Conservation (phyloP, 2,329 filamentous ascomycete genomes). For the Thelonectria rubi region DNA sequence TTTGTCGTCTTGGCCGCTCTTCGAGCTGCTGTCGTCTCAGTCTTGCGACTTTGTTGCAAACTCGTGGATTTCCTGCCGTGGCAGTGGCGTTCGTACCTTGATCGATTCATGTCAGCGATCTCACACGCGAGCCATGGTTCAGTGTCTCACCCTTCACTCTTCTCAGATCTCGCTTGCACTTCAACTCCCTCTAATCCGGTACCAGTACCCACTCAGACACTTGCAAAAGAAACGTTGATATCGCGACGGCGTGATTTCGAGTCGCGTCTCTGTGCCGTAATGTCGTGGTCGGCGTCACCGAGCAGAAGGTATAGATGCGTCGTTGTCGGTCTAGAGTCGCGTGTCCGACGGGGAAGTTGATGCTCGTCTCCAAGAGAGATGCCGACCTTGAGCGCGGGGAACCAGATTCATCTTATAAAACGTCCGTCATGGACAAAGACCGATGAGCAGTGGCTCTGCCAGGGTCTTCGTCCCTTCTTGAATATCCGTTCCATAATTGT, state of each 20-base stretch:
- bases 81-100: constrained; percentile 23
- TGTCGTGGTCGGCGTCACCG: background rate
- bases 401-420: constrained; percentile 38
- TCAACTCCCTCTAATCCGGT: constrained; percentile 23
- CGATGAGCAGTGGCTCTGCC: constrained; percentile 28
- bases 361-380: constrained; percentile 6
- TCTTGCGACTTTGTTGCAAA: background rate
- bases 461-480: constrained; percentile 26
- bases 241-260: background rate
- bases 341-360: background rate
- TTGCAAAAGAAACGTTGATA: constrained; percentile 24
- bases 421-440: constrained; percentile 14
- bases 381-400: constrained; percentile 28
- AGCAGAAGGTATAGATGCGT: background rate
- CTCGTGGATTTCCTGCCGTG: constrained; percentile 13
- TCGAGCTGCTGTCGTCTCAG: background rate
- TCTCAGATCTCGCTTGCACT: constrained; percentile 28
- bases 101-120: constrained; percentile 30
- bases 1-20: background rate
- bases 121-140: constrained; percentile 29
- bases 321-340: background rate
- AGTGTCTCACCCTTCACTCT: constrained; percentile 33
- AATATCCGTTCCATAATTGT: constrained; percentile 26
- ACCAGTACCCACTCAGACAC: constrained; percentile 25
- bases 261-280: background rate